Percentiles rank a stretch among this genome's conserved stretches.
Evolutionary conservation across 1,284 basidiomycete species (phyloP).

Genomic region (Tylopilus sp.): DNA sequence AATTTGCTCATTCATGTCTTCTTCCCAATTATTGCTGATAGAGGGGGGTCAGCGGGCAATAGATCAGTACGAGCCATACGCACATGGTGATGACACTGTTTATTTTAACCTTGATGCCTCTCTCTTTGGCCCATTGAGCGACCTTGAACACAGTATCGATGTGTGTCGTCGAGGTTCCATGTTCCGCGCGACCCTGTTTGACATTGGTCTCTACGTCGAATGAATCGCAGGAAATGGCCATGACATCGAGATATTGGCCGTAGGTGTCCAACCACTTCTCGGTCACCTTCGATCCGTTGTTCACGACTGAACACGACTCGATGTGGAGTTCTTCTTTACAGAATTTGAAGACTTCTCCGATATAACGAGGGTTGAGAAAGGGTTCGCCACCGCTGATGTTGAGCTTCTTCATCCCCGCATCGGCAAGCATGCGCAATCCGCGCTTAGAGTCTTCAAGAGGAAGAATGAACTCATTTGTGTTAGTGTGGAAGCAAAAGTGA

Average conservation of each 20-base stretch:
- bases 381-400: constrained; percentile 55
- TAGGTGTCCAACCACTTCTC: constrained; percentile 51
- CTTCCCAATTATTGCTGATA: constrained; percentile 48
- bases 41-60: neutral
- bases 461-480: constrained; percentile 44
- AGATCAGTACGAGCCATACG: neutral
- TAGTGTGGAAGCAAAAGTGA: constrained; percentile 51
- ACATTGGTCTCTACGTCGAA: constrained; percentile 49
- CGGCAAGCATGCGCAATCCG: constrained; percentile 46
- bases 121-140: constrained; percentile 45
- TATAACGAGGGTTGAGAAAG: constrained; percentile 47
- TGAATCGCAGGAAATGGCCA: constrained; percentile 52
- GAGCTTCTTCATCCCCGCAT: constrained; percentile 52
- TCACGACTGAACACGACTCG: constrained; percentile 49
- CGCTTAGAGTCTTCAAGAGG: constrained; percentile 46
- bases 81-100: constrained; percentile 51
- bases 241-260: constrained; percentile 49
- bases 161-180: constrained; percentile 34
- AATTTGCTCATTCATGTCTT: constrained; percentile 42
- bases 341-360: constrained; percentile 51
- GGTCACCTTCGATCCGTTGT: constrained; percentile 51
- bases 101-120: constrained; percentile 53
- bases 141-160: constrained; percentile 22
- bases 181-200: constrained; percentile 43
- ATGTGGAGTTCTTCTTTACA: constrained; percentile 51